Percentiles rank a stretch among this genome's conserved stretches.
Evolutionary conservation across 2,329 filamentous ascomycete species (phyloP).

Genomic region (Pezicula rhizophila): DNA sequence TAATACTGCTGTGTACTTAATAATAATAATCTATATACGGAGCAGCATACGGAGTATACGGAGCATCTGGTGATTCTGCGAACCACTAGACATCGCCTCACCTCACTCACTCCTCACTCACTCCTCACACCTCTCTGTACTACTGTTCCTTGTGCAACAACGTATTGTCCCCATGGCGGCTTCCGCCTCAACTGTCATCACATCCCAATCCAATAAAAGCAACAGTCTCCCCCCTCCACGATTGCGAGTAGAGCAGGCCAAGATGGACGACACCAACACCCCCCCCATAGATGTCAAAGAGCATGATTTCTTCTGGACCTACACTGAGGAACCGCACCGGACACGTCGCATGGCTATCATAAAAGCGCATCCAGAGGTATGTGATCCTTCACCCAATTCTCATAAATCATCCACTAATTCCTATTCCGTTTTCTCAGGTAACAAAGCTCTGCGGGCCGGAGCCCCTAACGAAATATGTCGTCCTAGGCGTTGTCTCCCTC

Average conservation of each 20-base stretch:
- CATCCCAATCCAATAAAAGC: conserved; percentile 7
- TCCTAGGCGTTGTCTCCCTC: conserved; percentile 73
- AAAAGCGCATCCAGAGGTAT: conserved; percentile 92
- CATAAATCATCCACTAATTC: background rate
- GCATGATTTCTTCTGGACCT: conserved; percentile 86
- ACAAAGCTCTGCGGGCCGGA: conserved; percentile 96
- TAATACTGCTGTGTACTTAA: too few species aligned
- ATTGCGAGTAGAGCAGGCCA: conserved; percentile 6
- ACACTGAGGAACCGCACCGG: conserved; percentile 94
- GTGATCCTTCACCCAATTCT: conserved; percentile 8
- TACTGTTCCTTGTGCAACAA: conserved; percentile 3
- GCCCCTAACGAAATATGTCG: conserved; percentile 90
- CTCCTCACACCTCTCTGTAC: too few species aligned
- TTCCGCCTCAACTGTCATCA: conserved; percentile 16
- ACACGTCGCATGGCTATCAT: conserved; percentile 90
- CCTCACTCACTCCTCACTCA: too few species aligned
- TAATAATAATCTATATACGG: too few species aligned
- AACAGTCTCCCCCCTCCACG: conserved; percentile 3
- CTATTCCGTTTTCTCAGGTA: conserved; percentile 49
- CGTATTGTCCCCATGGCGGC: conserved; percentile 13
- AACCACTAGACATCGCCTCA: too few species aligned
- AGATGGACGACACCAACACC: conserved; percentile 4
- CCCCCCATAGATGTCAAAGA: conserved; percentile 21
- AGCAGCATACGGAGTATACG: too few species aligned
- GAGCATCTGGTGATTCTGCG: too few species aligned